Percentiles rank a stretch among this genome's conserved stretches.
These are phyloP conservation scores for Pugionium cornutum DNA, from an alignment of 345 rosid genomes.

Conservation along the genomic window DNA sequence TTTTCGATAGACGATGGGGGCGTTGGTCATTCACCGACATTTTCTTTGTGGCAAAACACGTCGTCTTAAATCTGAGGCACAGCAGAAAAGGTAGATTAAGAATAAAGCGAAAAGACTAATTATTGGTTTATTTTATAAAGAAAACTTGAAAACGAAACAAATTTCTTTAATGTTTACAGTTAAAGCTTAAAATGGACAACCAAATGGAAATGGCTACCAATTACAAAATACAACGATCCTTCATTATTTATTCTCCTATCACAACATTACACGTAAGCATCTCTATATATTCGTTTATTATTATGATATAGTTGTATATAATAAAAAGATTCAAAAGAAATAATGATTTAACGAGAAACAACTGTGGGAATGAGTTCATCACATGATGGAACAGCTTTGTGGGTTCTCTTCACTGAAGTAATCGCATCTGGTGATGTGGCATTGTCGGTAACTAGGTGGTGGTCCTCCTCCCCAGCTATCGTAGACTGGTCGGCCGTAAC, in stretches of 20 bases:
- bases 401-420: slow-evolving; percentile 57
- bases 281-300: slow-evolving; percentile 7
- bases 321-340: slow-evolving; percentile 15
- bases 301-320: slow-evolving; percentile 29
- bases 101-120: slow-evolving; percentile 10
- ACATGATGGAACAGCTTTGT: slow-evolving; percentile 56
- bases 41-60: too few species aligned
- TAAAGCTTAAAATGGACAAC: slow-evolving; percentile 22
- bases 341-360: slow-evolving; percentile 1
- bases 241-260: slow-evolving; percentile 28
- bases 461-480: slow-evolving; percentile 61
- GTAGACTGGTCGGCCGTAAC: slow-evolving; percentile 56
- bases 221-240: slow-evolving; percentile 24
- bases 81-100: neutral
- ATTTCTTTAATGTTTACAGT: slow-evolving; percentile 32
- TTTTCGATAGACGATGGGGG: neutral
- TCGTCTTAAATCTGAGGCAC: neutral
- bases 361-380: slow-evolving; percentile 10
- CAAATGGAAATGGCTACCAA: slow-evolving; percentile 21
- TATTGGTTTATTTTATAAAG: neutral
- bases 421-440: slow-evolving; percentile 41
- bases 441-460: slow-evolving; percentile 30
- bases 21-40: slow-evolving; percentile 1
- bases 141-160: slow-evolving; percentile 22
- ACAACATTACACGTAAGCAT: slow-evolving; percentile 40